These are phyloP conservation scores for Pelargonium citronellum DNA, from an alignment of 441 rosid genomes.

Conservation along the genomic window DNA sequence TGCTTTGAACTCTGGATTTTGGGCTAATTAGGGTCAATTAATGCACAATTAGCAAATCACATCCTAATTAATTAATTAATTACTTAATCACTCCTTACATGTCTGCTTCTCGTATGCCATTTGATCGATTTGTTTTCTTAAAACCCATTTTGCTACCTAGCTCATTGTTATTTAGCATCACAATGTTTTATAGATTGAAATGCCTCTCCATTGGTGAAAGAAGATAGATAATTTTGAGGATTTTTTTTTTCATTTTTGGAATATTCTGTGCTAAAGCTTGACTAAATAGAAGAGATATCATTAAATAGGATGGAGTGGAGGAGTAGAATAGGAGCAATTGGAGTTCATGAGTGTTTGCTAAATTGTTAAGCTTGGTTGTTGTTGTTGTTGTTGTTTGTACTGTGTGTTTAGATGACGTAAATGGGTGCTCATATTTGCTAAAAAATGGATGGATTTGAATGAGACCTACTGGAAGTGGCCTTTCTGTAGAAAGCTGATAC, in stretches of 20 bases:
- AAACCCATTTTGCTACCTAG: not conserved
- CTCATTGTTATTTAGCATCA: not conserved
- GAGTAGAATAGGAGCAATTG: too few species aligned
- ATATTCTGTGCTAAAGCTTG: not conserved
- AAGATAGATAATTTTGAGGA: not conserved
- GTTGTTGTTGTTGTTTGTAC: not conserved
- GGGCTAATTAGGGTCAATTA: not conserved
- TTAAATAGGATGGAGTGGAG: too few species aligned
- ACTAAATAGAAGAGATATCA: too few species aligned
- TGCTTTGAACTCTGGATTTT: not conserved
- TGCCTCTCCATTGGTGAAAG: not conserved
- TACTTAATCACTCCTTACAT: not conserved
- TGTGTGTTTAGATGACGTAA: not conserved
- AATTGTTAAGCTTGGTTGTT: too few species aligned
- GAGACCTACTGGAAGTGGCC: not conserved
- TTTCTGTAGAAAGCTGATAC: not conserved
- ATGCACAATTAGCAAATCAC: not conserved
- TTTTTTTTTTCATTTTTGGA: not conserved
- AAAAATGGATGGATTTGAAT: not conserved
- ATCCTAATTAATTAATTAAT: not conserved
- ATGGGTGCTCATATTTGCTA: not conserved
- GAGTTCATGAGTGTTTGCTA: too few species aligned
- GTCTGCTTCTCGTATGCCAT: not conserved
- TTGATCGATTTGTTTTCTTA: not conserved
- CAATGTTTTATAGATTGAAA: not conserved